Conservation (phyloP, 306 rosid species). For the Begonia fuchsioides region DNA sequence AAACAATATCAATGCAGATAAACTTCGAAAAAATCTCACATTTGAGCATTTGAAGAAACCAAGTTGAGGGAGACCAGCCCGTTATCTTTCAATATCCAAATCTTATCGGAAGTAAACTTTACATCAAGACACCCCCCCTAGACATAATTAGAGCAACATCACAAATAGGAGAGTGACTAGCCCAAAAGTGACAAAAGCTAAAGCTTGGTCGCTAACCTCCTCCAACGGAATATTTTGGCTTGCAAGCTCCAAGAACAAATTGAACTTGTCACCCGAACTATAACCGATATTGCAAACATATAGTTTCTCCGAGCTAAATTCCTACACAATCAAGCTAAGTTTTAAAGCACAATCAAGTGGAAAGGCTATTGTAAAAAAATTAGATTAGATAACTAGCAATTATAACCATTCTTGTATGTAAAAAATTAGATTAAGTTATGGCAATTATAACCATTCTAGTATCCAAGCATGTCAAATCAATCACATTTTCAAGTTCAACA, state of each 20-base stretch:
- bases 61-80: slow-evolving; percentile 40
- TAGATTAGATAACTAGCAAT: too few species aligned
- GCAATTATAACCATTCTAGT: too few species aligned
- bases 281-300: slow-evolving; percentile 35
- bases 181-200: slow-evolving; percentile 5
- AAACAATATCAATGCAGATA: too few species aligned
- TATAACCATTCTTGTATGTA: too few species aligned
- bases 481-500: too few species aligned
- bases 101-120: slow-evolving; percentile 51
- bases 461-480: too few species aligned
- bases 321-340: slow-evolving; percentile 25
- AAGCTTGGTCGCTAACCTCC: slow-evolving; percentile 32
- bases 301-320: slow-evolving; percentile 37
- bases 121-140: slow-evolving; percentile 82
- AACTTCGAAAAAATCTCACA: slow-evolving; percentile 23
- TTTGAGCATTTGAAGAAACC: slow-evolving; percentile 21
- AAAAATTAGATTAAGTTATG: too few species aligned
- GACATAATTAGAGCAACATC: slow-evolving; percentile 19
- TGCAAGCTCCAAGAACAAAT: slow-evolving; percentile 44
- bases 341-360: too few species aligned
- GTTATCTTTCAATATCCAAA: slow-evolving; percentile 75
- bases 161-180: slow-evolving; percentile 9
- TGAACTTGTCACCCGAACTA: slow-evolving; percentile 39
- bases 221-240: slow-evolving; percentile 40
- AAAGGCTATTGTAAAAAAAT: too few species aligned